A percentile compares a stretch with the other conserved stretches of the same genome.
phyloP scores from a whole-genome alignment of 202 grass and related monocot species.

The Saccharum hybrid region DNA sequence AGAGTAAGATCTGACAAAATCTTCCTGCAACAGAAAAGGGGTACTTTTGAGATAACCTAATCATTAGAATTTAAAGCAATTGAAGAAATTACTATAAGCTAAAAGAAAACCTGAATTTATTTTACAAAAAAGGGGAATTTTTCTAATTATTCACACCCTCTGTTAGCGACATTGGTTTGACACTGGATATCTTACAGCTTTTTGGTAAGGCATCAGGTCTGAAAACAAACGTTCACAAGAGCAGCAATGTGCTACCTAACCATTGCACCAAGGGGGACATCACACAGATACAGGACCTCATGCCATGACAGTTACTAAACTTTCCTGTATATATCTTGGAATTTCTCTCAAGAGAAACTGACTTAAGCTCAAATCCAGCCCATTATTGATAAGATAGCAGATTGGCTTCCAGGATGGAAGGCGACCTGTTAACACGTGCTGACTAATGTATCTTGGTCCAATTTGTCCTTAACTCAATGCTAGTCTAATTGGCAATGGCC shows the following conservation, averaged over 20 bases:
- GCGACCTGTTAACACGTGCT: not conserved
- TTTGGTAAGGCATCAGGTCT: not conserved
- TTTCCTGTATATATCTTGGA: not conserved
- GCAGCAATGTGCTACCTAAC: not conserved
- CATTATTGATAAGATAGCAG: not conserved
- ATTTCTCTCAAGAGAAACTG: not conserved
- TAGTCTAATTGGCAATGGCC: not conserved
- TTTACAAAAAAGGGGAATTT: not conserved
- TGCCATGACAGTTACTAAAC: not conserved
- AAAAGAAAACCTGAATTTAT: not conserved
- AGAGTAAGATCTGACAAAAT: constrained; percentile 92
- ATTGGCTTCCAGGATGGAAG: not conserved
- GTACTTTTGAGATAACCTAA: constrained; percentile 25
- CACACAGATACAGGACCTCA: not conserved
- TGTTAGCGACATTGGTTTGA: not conserved
- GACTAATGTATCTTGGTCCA: not conserved
- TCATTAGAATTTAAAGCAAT: not conserved
- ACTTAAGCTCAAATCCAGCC: not conserved
- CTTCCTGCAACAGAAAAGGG: constrained; percentile 68
- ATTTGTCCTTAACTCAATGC: not conserved
- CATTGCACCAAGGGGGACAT: not conserved
- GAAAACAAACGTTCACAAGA: not conserved
- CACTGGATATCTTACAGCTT: not conserved
- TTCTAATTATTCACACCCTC: not conserved
- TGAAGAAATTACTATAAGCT: not conserved